Conservation (phyloP, 2,329 filamentous ascomycete species). For the Sporothrix mexicana region DNA sequence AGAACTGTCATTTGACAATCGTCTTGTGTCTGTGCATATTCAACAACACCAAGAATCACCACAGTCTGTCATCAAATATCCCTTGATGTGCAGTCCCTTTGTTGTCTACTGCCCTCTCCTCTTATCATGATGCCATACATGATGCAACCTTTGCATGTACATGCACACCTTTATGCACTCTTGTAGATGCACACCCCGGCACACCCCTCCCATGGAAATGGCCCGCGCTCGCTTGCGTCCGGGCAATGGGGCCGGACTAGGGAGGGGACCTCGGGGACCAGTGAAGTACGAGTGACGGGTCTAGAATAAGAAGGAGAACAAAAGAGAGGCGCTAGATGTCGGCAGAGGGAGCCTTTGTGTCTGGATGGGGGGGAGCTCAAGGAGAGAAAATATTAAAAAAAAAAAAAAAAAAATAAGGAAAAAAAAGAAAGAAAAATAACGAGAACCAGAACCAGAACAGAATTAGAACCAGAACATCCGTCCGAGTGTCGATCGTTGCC, state of each 20-base stretch:
- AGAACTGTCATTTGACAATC: neutral
- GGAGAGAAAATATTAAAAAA: neutral
- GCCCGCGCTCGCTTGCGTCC: neutral
- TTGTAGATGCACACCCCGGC: neutral
- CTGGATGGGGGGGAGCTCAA: no score
- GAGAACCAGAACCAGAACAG: no score
- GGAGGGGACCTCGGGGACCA: no score
- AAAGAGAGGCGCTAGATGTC: neutral
- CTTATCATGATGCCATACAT: constrained; percentile 23
- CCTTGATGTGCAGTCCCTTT: neutral
- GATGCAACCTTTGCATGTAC: neutral
- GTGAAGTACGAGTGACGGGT: neutral
- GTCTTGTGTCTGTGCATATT: neutral
- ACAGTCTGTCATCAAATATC: neutral
- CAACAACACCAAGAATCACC: neutral
- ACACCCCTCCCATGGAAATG: neutral
- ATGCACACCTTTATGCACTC: no score
- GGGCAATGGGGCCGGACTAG: neutral
- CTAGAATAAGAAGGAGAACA: neutral
- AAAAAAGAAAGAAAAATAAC: no score
- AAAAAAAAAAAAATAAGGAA: neutral
- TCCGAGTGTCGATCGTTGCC: no score
- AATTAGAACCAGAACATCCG: no score
- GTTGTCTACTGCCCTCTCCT: neutral
- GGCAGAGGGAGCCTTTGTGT: no score